Conservation (phyloP, 495 filamentous ascomycete genomes). For the Tuber umbilicatum region DNA sequence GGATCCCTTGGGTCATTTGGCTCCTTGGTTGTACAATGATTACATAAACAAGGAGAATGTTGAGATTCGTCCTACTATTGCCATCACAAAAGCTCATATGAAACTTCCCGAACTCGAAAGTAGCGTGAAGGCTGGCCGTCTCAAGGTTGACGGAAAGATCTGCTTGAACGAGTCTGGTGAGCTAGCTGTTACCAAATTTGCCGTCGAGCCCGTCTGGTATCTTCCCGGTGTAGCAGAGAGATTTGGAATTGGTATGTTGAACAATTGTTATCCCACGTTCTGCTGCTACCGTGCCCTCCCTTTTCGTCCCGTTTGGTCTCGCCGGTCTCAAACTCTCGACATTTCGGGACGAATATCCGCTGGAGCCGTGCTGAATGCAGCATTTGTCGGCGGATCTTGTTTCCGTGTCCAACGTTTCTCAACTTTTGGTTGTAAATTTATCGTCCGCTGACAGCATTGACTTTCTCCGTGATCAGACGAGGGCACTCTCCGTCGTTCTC, state of each 20-base stretch:
- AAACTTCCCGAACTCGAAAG: conserved; percentile 88
- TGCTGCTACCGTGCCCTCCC: neutral
- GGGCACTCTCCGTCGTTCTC: conserved; percentile 68
- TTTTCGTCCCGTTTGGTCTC: conserved; percentile 7
- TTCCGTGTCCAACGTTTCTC: conserved; percentile 7
- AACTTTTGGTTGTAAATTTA: neutral
- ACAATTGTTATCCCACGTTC: conserved; percentile 3
- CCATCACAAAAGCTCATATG: conserved; percentile 94
- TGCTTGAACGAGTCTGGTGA: conserved; percentile 78
- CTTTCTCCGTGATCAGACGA: conserved; percentile 55
- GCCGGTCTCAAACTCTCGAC: neutral
- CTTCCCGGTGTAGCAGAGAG: conserved; percentile 88
- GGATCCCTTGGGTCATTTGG: conserved; percentile 88
- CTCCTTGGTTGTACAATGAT: conserved; percentile 71
- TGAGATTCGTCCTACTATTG: conserved; percentile 91
- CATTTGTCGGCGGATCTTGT: conserved; percentile 9
- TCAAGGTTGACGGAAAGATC: conserved; percentile 76
- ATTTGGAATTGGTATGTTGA: conserved; percentile 70
- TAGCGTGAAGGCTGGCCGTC: conserved; percentile 67
- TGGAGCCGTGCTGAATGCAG: neutral
- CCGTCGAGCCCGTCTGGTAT: conserved; percentile 95
- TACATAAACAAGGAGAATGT: conserved; percentile 62
- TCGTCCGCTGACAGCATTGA: conserved; percentile 9
- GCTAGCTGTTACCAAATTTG: conserved; percentile 91
- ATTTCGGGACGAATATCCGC: neutral